These are phyloP conservation scores for Beverwykella pulmonaria DNA, from an alignment of 495 filamentous ascomycete species.

Conservation along the genomic window DNA sequence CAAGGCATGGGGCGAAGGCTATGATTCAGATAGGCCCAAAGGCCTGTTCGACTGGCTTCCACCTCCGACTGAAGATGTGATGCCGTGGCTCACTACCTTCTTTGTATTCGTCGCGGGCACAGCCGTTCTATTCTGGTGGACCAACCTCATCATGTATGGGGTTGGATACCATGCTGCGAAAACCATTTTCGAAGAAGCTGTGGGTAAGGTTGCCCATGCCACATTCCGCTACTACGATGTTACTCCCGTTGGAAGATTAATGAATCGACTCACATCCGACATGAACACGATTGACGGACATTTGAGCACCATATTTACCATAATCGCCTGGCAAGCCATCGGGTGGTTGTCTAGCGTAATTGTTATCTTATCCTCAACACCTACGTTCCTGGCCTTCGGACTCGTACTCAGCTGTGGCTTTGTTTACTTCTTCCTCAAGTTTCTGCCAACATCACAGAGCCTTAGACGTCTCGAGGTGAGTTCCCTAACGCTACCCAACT, in stretches of 20 bases:
- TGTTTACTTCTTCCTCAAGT: constrained; percentile 67
- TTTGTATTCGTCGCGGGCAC: constrained; percentile 64
- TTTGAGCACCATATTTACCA: constrained; percentile 68
- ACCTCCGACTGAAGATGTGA: constrained; percentile 64
- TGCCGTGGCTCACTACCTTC: constrained; percentile 73
- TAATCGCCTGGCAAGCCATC: constrained; percentile 64
- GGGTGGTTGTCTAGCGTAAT: constrained; percentile 70
- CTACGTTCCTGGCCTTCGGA: constrained; percentile 72
- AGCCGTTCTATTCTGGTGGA: constrained; percentile 58
- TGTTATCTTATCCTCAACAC: constrained; percentile 75
- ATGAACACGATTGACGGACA: constrained; percentile 81
- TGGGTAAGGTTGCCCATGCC: constrained; percentile 70
- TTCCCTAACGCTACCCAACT: neutral
- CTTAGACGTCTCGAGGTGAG: constrained; percentile 68
- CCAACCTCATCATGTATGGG: constrained; percentile 56
- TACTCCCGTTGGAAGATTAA: constrained; percentile 78
- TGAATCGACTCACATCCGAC: constrained; percentile 85
- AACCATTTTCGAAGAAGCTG: constrained; percentile 67
- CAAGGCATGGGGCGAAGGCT: constrained; percentile 82
- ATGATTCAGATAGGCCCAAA: constrained; percentile 48
- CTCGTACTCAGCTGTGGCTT: constrained; percentile 64
- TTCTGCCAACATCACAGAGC: constrained; percentile 80
- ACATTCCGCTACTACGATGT: constrained; percentile 88
- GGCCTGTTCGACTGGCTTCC: constrained; percentile 62
- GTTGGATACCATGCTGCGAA: constrained; percentile 78